Conservation (phyloP, 768 basidiomycete genomes). For the Pleurotus eryngii region DNA sequence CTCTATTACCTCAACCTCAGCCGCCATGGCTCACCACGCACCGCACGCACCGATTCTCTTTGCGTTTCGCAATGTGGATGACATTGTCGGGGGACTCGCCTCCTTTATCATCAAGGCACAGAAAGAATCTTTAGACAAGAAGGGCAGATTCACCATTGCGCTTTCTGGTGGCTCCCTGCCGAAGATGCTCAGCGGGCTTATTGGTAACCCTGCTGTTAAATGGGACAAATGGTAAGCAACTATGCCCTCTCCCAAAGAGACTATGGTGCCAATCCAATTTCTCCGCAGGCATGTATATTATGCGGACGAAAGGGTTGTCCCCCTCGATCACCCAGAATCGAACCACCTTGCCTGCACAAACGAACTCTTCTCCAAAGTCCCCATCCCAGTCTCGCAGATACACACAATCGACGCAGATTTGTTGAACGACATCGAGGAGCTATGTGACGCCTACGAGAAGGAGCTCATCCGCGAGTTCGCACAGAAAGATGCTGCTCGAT, state of each 20-base stretch:
- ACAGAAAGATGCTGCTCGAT: slow-evolving; percentile 87
- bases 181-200: slow-evolving; percentile 70
- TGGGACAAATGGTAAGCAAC: slow-evolving; percentile 91
- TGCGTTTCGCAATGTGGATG: slow-evolving; percentile 57
- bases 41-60: slow-evolving; percentile 67
- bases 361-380: slow-evolving; percentile 77
- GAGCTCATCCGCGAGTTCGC: slow-evolving; percentile 90
- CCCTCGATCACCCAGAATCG: slow-evolving; percentile 88
- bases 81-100: slow-evolving; percentile 67
- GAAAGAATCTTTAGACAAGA: slow-evolving; percentile 83
- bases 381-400: slow-evolving; percentile 73
- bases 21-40: slow-evolving; percentile 43
- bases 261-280: slow-evolving; percentile 2
- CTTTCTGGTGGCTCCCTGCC: slow-evolving; percentile 93
- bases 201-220: slow-evolving; percentile 59
- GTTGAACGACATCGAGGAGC: slow-evolving; percentile 74
- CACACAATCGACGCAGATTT: slow-evolving; percentile 74
- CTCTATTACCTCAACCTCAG: neutral
- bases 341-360: slow-evolving; percentile 79
- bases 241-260: neutral
- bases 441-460: slow-evolving; percentile 77
- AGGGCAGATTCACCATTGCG: slow-evolving; percentile 89
- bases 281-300: slow-evolving; percentile 89
- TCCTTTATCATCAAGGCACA: slow-evolving; percentile 84
- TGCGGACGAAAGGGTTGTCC: slow-evolving; percentile 93